Base-by-base conservation (phyloP, 2,329 filamentous ascomycete genomes). In the Dactylellina sp. region DNA sequence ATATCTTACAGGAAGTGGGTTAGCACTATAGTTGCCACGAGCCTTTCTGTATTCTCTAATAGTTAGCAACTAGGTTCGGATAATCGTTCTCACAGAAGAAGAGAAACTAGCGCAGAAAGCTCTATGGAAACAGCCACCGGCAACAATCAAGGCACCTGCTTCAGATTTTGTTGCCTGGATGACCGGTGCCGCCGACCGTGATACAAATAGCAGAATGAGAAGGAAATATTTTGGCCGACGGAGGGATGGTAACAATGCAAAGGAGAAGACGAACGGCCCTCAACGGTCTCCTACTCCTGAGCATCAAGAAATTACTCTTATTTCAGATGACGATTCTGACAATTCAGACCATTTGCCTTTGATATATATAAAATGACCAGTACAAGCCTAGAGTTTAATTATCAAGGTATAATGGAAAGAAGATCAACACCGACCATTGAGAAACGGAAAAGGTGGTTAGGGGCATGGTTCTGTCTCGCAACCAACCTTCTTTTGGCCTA, bases 141-240 rank as follows among this genome's bases (percentile, higher is more conserved):
- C 11, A 11, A 65, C 46, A 9, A 53, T 65, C 12, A 65, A 65
- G 20, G 60, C 42, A 3, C 60, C 52, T 1, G 68, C 68, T 3
- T 72, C 68, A 7, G 53, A 72, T 1, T 65, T 72, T 32, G 6
- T 72, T 9, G 46, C 42, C 7, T 72, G 68, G 68, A 65, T 55
- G 44, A 55, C 59, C 9, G 68, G 68, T 16, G 24, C 44, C 20
- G 37, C 68, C 2, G 52, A 55, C 11, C 20, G 9, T 1, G 20
- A 20, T 4, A 24, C 24, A n/a, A 14, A 5, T 9, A 18, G 7
- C 1, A 35, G 22, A 6, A 72, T 65, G 60, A 32, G 18, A 28
- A 22, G 22, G 11, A 25, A 64, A 11, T 52, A 71, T 25, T 37
- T 49, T 7, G 24, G 32, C n/a, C 20, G 28, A 25, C 5, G 22